Conservation (phyloP, 2,329 filamentous ascomycete genomes). For the Stagonosporopsis cucurbitacearum region DNA sequence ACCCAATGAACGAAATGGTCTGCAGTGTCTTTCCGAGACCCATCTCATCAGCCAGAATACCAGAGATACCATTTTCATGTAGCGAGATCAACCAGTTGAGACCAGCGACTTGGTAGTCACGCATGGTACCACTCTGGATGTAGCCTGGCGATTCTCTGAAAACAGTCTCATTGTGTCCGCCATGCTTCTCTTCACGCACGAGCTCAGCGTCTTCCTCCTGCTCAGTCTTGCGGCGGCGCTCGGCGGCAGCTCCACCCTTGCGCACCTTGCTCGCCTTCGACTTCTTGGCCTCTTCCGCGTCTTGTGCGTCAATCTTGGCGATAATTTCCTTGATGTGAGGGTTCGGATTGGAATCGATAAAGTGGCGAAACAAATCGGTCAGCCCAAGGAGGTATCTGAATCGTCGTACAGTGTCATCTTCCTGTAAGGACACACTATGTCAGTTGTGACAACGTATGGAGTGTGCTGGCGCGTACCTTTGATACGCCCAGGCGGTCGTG, state of each 20-base stretch:
- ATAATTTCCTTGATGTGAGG: conserved; percentile 94
- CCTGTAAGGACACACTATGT: conserved; percentile 59
- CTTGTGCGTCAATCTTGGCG: conserved; percentile 91
- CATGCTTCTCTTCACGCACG: conserved; percentile 83
- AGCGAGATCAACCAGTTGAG: conserved; percentile 98
- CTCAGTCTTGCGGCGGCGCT: conserved; percentile 85
- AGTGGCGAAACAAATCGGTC: conserved; percentile 97
- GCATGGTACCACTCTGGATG: conserved; percentile 83
- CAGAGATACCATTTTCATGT: conserved; percentile 98
- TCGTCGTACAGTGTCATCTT: conserved; percentile 91
- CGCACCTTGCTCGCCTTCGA: conserved; percentile 76
- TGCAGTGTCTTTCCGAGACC: conserved; percentile 96
- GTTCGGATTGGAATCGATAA: conserved; percentile 97
- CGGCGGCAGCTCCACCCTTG: conserved; percentile 81
- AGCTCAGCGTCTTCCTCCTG: conserved; percentile 96
- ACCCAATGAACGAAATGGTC: conserved; percentile 95
- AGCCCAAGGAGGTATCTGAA: conserved; percentile 95
- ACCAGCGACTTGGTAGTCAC: conserved; percentile 94
- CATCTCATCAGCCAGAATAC: conserved; percentile 98
- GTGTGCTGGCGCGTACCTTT: conserved; percentile 66
- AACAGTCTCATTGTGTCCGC: conserved; percentile 77
- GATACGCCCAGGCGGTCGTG: conserved; percentile 90
- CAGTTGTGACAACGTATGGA: conserved; percentile 15
- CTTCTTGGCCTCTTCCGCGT: conserved; percentile 72
- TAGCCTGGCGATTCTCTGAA: conserved; percentile 95